Conservation (phyloP, 306 rosid genomes). For the Macrotyloma uniflorum region DNA sequence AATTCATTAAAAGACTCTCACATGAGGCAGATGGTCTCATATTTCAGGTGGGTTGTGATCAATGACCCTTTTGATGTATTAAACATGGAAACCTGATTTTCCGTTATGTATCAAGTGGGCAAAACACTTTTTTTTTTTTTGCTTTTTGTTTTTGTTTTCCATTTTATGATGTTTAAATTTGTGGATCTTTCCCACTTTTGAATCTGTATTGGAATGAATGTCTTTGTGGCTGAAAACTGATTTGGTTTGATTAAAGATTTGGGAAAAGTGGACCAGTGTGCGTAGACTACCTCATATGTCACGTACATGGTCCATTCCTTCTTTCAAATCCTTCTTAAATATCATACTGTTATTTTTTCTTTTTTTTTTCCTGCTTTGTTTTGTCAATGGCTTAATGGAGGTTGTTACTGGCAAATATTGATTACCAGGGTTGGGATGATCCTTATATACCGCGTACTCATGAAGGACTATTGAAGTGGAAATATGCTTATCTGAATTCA, state of each 20-base stretch:
- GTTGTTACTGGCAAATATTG: slow-evolving; percentile 29
- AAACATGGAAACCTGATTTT: slow-evolving; percentile 7
- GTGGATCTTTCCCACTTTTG: not conserved
- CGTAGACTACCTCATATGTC: slow-evolving; percentile 16
- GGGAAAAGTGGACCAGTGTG: slow-evolving; percentile 21
- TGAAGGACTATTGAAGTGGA: slow-evolving; percentile 98
- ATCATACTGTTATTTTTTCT: not conserved
- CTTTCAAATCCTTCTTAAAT: slow-evolving; percentile 30
- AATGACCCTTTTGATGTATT: slow-evolving; percentile 28
- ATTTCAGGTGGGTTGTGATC: slow-evolving; percentile 74
- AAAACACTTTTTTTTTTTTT: not conserved
- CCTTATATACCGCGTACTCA: slow-evolving; percentile 96
- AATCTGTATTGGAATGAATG: slow-evolving; percentile 18
- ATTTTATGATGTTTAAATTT: not conserved
- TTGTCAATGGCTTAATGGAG: slow-evolving; percentile 28
- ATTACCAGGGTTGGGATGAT: slow-evolving; percentile 97
- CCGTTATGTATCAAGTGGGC: slow-evolving; percentile 26
- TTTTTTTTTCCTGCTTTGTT: not conserved
- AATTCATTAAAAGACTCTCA: slow-evolving; percentile 91
- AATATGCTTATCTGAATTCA: slow-evolving; percentile 87
- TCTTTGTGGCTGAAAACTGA: slow-evolving; percentile 24
- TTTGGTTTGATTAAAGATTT: slow-evolving; percentile 1
- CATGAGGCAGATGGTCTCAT: slow-evolving; percentile 99
- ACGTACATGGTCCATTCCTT: slow-evolving; percentile 29
- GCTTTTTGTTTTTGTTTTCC: not conserved